phyloP scores from a whole-genome alignment of 2,329 filamentous ascomycete genomes.

The Calonectria crousiana region DNA sequence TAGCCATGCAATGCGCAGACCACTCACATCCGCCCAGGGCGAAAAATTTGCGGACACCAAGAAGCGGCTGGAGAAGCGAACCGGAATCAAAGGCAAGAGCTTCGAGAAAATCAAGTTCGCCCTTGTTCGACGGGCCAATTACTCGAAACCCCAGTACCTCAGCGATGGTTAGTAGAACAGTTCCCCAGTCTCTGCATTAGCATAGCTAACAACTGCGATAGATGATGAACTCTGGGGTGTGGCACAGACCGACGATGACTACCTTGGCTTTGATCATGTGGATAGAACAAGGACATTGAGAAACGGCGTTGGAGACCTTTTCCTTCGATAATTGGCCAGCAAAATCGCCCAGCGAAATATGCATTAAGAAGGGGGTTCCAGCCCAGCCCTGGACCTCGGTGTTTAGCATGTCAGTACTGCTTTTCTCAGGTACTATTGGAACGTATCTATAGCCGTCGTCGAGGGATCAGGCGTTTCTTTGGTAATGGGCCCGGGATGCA shows the following conservation, averaged over 20 bases:
- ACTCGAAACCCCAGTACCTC: constrained; percentile 84
- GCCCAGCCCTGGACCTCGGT: constrained; percentile 17
- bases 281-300: constrained; percentile 70
- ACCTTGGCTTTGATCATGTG: constrained; percentile 74
- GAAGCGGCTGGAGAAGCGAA: constrained; percentile 92
- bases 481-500: constrained; percentile 22
- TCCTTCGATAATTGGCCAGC: constrained; percentile 59
- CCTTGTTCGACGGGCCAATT: constrained; percentile 77
- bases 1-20: neutral
- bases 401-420: constrained; percentile 27
- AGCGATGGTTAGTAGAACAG: constrained; percentile 75
- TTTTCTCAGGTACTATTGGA: constrained; percentile 17
- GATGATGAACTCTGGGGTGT: constrained; percentile 70
- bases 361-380: constrained; percentile 18
- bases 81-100: constrained; percentile 95
- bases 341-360: constrained; percentile 3
- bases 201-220: constrained; percentile 48
- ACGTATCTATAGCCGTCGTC: constrained; percentile 29
- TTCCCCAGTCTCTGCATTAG: neutral
- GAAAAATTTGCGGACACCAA: constrained; percentile 93
- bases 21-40: constrained; percentile 62
- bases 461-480: constrained; percentile 23
- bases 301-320: constrained; percentile 73
- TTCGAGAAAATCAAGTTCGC: constrained; percentile 99
- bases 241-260: constrained; percentile 67